These are phyloP conservation scores for Cercospora sesami DNA, from an alignment of 2,329 filamentous ascomycete genomes.

Conservation along the genomic window DNA sequence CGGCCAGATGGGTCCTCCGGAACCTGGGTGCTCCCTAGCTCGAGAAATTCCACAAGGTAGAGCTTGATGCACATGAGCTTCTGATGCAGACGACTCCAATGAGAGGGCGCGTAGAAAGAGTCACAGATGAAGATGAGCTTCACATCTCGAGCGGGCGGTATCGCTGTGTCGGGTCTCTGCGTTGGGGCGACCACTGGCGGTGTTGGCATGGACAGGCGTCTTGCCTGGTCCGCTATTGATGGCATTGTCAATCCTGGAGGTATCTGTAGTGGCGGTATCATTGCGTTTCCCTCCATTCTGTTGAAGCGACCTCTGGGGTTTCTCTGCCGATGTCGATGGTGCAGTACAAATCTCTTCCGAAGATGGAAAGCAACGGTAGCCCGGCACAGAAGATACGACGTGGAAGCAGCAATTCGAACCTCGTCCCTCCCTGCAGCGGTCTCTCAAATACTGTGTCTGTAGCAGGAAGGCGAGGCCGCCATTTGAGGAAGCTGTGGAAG, in stretches of 20 bases:
- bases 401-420: not conserved
- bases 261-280: not conserved
- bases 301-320: not conserved
- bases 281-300: not conserved
- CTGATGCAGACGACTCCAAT: not conserved
- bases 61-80: not conserved
- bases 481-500: not conserved
- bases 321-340: not conserved
- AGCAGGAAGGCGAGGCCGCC: not conserved
- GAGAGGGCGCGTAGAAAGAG: not conserved
- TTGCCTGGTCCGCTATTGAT: not conserved
- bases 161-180: not conserved
- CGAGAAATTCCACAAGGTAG: not conserved
- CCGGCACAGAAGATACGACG: not conserved
- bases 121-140: not conserved
- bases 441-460: not conserved
- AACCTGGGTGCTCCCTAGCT: not conserved
- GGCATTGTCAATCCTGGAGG: not conserved
- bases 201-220: not conserved
- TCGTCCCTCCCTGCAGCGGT: not conserved
- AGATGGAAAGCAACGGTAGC: not conserved
- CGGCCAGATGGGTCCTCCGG: not conserved
- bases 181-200: not conserved
- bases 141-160: not conserved
- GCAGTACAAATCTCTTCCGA: not conserved